phyloP scores from a whole-genome alignment of 2,329 filamentous ascomycete species.

The Thielaviopsis populi region DNA sequence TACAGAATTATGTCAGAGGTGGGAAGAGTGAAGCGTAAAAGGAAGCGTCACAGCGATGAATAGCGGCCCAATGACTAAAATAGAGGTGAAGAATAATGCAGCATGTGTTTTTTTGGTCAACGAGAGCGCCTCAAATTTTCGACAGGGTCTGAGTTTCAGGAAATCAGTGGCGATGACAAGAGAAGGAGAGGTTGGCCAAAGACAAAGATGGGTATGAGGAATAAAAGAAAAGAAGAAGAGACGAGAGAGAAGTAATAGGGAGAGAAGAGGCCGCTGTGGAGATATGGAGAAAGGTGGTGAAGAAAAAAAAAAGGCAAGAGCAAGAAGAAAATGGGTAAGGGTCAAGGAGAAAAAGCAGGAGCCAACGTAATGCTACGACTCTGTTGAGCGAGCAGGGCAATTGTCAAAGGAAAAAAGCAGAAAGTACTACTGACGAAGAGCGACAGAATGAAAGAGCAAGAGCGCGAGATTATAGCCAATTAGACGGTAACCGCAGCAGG shows the following conservation, averaged over 20 bases:
- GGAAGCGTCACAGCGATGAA: neutral
- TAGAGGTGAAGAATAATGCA: neutral
- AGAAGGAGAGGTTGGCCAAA: neutral
- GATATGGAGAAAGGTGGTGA: constrained; percentile 3
- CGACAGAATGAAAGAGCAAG: neutral
- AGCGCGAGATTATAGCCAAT: constrained; percentile 2
- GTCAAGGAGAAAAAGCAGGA: neutral
- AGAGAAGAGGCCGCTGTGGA: neutral
- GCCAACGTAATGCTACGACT: constrained; percentile 1
- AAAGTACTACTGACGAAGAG: neutral
- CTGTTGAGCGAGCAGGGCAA: neutral
- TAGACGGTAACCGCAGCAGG: neutral
- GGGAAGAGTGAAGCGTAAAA: neutral
- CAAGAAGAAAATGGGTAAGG: neutral
- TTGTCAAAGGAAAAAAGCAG: neutral
- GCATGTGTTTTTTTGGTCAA: neutral
- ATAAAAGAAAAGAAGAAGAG: neutral
- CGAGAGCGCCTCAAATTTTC: neutral
- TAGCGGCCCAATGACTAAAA: neutral
- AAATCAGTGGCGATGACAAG: neutral
- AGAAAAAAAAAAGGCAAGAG: neutral
- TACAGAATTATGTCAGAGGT: neutral
- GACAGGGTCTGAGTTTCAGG: neutral
- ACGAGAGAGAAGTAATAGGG: neutral
- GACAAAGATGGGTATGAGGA: neutral